Base-by-base conservation (phyloP, 257 asterid species). In the Paraleonurus japonicus region DNA sequence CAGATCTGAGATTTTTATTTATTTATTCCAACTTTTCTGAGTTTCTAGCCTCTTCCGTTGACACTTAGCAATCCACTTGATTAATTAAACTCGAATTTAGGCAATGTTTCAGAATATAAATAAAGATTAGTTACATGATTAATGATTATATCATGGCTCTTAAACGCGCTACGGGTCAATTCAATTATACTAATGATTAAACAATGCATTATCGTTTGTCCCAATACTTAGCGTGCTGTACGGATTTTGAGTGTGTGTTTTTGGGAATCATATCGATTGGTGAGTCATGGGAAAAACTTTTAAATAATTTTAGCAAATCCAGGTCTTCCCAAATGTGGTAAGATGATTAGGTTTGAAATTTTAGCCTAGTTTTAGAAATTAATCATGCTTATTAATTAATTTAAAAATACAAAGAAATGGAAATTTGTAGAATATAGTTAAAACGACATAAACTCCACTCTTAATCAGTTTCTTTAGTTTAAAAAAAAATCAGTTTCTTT, bases 81-180 rank as follows among this genome's bases (percentile, higher is more conserved):
- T 64, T 48, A 63, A 61, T 48, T 73, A 57, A 73, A 27, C 32
- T 8, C 37, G 8, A 17, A 28, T 11, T 26, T 51, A 30, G 15
- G 39, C 20, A 7, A 17, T 61, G 48, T 10, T 11, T 30, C 24
- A 58, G 19, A 45, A 9, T 58, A 59, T 51, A 69, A 51, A 69
- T 45, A 37, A 65, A 1, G 69, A 61, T 47, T 11, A 73, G 53
- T 67, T 26, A 62, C 48, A 22, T 61, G 75, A 50, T 67, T 75
- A 67, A 61, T 1, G 22, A n/a, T 58, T 63, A 54, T 66, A 60
- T 53, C 45, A 76, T 74, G 86, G 84, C 69, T 64, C 63, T n/a
- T 43, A 79, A 61, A 69, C 17, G 55, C 64, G 55, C 74, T 33
- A 72, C 89, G 83, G 75, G 86, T 71, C 81, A 59, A 70, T 48